A percentile compares a stretch with the other conserved stretches of the same genome.
phyloP scores from a whole-genome alignment of 2,329 filamentous ascomycete genomes.

The Canariomyces notabilis region DNA sequence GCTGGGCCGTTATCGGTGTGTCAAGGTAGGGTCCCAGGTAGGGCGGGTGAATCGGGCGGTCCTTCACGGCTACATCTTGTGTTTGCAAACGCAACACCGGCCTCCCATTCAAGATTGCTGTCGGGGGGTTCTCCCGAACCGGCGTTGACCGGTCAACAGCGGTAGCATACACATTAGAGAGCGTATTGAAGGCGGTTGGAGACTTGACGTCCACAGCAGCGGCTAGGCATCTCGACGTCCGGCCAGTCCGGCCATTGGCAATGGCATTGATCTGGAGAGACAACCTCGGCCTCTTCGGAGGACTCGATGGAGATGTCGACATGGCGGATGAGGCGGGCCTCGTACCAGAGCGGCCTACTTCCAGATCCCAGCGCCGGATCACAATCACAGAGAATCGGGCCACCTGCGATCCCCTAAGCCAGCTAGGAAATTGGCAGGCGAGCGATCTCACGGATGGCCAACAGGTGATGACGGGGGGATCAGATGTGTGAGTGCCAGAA shows the following conservation, averaged over 20 bases:
- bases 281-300: slow-evolving; percentile 49
- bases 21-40: slow-evolving; percentile 45
- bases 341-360: not conserved
- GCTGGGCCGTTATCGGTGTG: slow-evolving; percentile 49
- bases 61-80: slow-evolving; percentile 29
- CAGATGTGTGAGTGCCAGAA: slow-evolving; percentile 16
- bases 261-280: slow-evolving; percentile 44
- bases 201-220: slow-evolving; percentile 51
- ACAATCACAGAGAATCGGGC: slow-evolving; percentile 8
- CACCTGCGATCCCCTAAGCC: slow-evolving; percentile 17
- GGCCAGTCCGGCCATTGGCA: slow-evolving; percentile 32
- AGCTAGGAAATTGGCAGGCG: slow-evolving; percentile 18
- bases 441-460: slow-evolving; percentile 15
- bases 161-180: slow-evolving; percentile 60
- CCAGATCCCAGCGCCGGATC: not conserved
- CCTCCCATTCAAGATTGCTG: slow-evolving; percentile 40
- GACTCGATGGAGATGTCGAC: slow-evolving; percentile 27
- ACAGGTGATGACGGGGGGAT: slow-evolving; percentile 10
- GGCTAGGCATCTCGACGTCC: slow-evolving; percentile 40
- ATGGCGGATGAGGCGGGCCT: slow-evolving; percentile 6
- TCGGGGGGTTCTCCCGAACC: slow-evolving; percentile 38
- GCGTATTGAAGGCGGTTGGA: slow-evolving; percentile 60
- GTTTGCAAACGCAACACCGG: slow-evolving; percentile 37
- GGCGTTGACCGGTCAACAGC: slow-evolving; percentile 57
- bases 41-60: slow-evolving; percentile 38